phyloP scores from a whole-genome alignment of 2,329 filamentous ascomycete genomes.

The Aspergillus awamori region DNA sequence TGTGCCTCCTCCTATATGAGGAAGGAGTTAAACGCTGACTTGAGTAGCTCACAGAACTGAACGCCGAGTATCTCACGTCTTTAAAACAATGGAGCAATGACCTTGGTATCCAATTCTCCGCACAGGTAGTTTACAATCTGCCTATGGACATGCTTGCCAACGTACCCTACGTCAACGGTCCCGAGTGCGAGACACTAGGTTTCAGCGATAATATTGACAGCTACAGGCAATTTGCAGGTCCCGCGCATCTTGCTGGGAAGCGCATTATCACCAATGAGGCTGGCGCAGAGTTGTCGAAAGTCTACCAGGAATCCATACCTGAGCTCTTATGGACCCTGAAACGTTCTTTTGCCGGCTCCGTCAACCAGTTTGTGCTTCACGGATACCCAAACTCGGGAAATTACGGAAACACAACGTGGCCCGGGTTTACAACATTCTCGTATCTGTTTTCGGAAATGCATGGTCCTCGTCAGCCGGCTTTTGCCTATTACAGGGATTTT shows the following conservation, averaged over 20 bases:
- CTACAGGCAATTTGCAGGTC: slow-evolving; percentile 46
- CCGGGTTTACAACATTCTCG: slow-evolving; percentile 50
- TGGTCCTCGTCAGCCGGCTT: slow-evolving; percentile 43
- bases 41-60: background rate
- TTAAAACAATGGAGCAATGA: slow-evolving; percentile 37
- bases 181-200: slow-evolving; percentile 46
- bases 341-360: slow-evolving; percentile 42
- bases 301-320: slow-evolving; percentile 29
- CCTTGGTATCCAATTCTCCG: slow-evolving; percentile 41
- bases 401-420: slow-evolving; percentile 55
- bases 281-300: slow-evolving; percentile 30
- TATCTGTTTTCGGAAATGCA: slow-evolving; percentile 51
- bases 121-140: slow-evolving; percentile 47
- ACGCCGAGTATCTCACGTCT: slow-evolving; percentile 32
- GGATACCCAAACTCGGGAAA: slow-evolving; percentile 46
- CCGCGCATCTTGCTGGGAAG: slow-evolving; percentile 44
- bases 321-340: slow-evolving; percentile 42
- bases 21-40: background rate
- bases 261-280: slow-evolving; percentile 46
- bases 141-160: slow-evolving; percentile 48
- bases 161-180: slow-evolving; percentile 43
- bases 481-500: background rate
- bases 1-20: background rate
- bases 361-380: slow-evolving; percentile 52
- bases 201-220: slow-evolving; percentile 44